phyloP scores from a whole-genome alignment of 257 asterid genomes.

The Osmanthus fragrans region DNA sequence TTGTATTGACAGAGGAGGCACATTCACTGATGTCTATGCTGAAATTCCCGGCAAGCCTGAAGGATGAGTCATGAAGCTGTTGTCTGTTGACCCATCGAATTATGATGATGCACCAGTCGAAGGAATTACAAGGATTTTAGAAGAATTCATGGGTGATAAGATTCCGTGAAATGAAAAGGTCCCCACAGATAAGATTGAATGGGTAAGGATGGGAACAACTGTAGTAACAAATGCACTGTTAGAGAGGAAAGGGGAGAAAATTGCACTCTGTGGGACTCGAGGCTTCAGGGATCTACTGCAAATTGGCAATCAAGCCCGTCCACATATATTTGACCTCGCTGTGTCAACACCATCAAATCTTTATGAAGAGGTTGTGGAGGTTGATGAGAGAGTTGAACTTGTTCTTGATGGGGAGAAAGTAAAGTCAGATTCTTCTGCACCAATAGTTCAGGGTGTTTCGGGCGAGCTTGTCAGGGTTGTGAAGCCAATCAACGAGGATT shows the following conservation, averaged over 20 bases:
- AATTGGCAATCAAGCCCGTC: conserved; percentile 95
- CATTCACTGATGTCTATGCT: conserved; percentile 96
- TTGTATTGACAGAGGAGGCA: conserved; percentile 97
- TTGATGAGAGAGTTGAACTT: conserved; percentile 93
- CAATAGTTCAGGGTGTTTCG: conserved; percentile 69
- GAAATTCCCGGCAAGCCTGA: conserved; percentile 86
- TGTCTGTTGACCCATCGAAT: conserved; percentile 94
- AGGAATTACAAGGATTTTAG: conserved; percentile 89
- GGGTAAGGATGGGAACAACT: conserved; percentile 99
- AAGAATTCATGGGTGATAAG: conserved; percentile 72
- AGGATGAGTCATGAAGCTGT: conserved; percentile 84
- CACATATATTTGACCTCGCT: conserved; percentile 87
- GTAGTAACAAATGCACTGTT: conserved; percentile 94
- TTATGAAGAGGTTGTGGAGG: conserved; percentile 86
- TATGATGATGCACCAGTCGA: conserved; percentile 98
- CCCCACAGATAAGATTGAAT: conserved; percentile 91
- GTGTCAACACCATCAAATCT: conserved; percentile 87
- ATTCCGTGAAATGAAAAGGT: conserved; percentile 73
- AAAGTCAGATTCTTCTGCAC: conserved; percentile 37
- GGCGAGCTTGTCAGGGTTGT: conserved; percentile 85
- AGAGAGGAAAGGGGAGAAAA: conserved; percentile 92
- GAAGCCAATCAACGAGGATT: conserved; percentile 72
- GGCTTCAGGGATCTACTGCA: conserved; percentile 90
- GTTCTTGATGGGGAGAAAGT: conserved; percentile 47
- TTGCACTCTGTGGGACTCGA: conserved; percentile 83